Evolutionary conservation across 208 protist genomes (phyloP), one percentile per base, ranked within the genome.

Genomic region (Entamoeba histolytica): DNA sequence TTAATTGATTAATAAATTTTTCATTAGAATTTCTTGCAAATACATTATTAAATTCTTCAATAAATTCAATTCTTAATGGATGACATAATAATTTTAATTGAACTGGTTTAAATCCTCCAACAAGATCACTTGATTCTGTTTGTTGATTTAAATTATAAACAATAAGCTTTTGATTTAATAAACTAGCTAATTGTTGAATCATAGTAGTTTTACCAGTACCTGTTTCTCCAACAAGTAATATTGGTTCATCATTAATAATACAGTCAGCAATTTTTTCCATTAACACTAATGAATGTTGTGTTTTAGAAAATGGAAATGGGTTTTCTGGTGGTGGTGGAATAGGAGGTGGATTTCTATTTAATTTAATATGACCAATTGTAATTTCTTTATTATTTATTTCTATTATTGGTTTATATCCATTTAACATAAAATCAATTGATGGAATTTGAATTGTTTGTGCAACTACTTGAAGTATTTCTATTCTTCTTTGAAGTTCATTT

Each of bases 51-150:
- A 50, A 95, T 35, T 95, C 31, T 93, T 92, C 91, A 39, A 96
- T 96, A 95, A 99, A 99, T 31, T 94, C 93, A 15, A 96, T 94
- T 91, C 97, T 97, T 15, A 98, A 91, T 17, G 97, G 96, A 23
- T 52, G 51, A 49, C 92, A 94, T 0, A 97, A 50, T 12, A 94
- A 92, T 47, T 96, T 95, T 2, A 99, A 95, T 93, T 99, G 98
- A 17, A 99, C 96, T 31, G 99, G 99, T 94, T 98, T 98, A 96
- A 98, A 99, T 10, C 99, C 99, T 69, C 99, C 99, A 94, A 99
- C 97, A 61, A 99, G 97, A 94, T 99, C 99, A 39, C 97, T 96
- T 91, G 97, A 97, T 93, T 99, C 99, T 6, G 96, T 99, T 96
- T 99, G 98, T 96, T 99, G 98, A 94, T 98, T 99, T 92, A 99